Percentiles rank a stretch among this genome's conserved stretches.
Conservation (phyloP, 2,329 filamentous ascomycete species). For the Clonostachys sp. region DNA sequence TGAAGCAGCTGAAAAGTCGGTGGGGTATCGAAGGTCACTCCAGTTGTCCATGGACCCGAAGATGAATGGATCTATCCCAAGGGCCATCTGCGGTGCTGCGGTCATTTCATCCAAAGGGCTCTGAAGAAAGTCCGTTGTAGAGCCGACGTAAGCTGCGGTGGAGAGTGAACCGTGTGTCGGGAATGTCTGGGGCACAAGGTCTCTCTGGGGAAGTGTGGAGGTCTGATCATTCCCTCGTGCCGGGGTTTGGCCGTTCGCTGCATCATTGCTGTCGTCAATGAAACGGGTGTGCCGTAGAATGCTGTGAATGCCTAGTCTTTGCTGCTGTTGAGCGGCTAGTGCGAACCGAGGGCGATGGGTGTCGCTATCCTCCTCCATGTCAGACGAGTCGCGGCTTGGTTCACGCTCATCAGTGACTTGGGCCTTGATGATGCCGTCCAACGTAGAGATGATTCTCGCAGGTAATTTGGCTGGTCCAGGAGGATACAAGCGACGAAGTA, state of each 20-base stretch:
- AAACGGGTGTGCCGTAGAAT: constrained; percentile 31
- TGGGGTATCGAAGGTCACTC: not conserved
- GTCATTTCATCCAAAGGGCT: not conserved
- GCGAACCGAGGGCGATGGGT: constrained; percentile 5
- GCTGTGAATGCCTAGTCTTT: constrained; percentile 30
- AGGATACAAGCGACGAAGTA: constrained; percentile 8
- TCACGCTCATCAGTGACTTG: too few species aligned
- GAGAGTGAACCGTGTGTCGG: too few species aligned
- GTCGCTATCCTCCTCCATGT: constrained; percentile 11
- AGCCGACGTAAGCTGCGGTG: too few species aligned
- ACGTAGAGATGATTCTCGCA: constrained; percentile 15
- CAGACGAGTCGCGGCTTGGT: constrained; percentile 8
- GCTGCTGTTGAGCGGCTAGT: constrained; percentile 2
- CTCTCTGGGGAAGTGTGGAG: too few species aligned
- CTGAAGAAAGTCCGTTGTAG: too few species aligned
- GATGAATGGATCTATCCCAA: not conserved
- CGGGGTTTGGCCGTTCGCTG: not conserved
- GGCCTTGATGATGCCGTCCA: constrained; percentile 16
- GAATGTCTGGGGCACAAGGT: too few species aligned
- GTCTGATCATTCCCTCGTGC: too few species aligned
- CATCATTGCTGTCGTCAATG: constrained; percentile 28
- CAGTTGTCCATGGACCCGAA: not conserved
- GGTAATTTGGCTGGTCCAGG: not conserved
- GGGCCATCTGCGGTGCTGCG: not conserved
- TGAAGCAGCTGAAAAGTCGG: not conserved